These are phyloP conservation scores for Kodamaea arcana DNA, from an alignment of 1,139 yeast genomes.

Conservation along the genomic window DNA sequence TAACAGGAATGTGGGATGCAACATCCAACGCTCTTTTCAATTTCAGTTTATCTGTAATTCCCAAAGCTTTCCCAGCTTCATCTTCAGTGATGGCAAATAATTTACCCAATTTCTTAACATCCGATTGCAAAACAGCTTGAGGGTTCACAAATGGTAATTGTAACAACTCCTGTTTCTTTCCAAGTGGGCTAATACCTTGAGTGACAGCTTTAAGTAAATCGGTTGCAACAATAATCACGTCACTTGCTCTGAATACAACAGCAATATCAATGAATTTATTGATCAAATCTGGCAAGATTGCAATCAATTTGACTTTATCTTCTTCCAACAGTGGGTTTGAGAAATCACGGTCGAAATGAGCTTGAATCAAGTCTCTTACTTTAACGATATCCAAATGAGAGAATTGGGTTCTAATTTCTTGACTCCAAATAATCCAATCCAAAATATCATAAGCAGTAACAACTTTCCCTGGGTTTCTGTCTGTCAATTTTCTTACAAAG, in stretches of 20 bases:
- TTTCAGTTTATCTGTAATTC: slow-evolving; percentile 45
- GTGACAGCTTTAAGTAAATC: slow-evolving; percentile 70
- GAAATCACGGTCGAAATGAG: slow-evolving; percentile 55
- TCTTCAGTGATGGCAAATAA: slow-evolving; percentile 54
- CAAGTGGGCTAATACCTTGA: slow-evolving; percentile 69
- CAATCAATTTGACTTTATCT: slow-evolving; percentile 53
- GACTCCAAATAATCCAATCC: slow-evolving; percentile 57
- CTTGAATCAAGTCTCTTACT: slow-evolving; percentile 48
- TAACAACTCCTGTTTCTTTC: slow-evolving; percentile 58
- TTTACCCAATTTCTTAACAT: slow-evolving; percentile 62
- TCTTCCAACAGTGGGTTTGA: slow-evolving; percentile 25
- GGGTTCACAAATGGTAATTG: slow-evolving; percentile 76
- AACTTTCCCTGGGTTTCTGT: slow-evolving; percentile 74
- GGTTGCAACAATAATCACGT: slow-evolving; percentile 55
- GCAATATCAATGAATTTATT: slow-evolving; percentile 80
- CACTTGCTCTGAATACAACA: slow-evolving; percentile 69
- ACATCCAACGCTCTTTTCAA: slow-evolving; percentile 50
- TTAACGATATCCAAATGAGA: slow-evolving; percentile 39
- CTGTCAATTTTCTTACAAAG: slow-evolving; percentile 60
- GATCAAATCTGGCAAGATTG: slow-evolving; percentile 63
- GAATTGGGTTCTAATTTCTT: slow-evolving; percentile 52
- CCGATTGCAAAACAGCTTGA: slow-evolving; percentile 36
- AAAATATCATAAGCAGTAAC: slow-evolving; percentile 59
- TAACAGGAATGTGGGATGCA: slow-evolving; percentile 64
- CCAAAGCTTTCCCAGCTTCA: slow-evolving; percentile 54